Base-by-base conservation (phyloP, 768 basidiomycete species). In the Rhizopogon sp. region DNA sequence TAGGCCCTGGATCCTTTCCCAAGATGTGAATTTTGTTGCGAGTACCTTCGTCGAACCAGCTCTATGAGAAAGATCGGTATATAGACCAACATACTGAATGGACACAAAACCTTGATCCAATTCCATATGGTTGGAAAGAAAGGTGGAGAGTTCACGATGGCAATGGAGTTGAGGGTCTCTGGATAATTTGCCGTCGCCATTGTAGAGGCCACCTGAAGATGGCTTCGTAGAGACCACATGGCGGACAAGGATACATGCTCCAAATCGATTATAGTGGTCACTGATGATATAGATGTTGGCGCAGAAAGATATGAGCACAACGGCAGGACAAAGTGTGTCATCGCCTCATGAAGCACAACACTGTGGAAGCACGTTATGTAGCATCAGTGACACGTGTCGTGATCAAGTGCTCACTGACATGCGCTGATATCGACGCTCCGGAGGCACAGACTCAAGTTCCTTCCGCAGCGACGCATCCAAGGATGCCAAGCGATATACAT, bases 121-220 rank as follows among this genome's bases (percentile, higher is more conserved):
- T 77, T 78, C 90, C 90, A 93, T 9, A 93, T 74, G 2, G 85
- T 88, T 3, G 86, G 81, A 68, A 93, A 93, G 75, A 91, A 93
- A 0, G 82, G 74, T 0, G 92, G 91, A 0, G 89, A 84, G 59
- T 93, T 92, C 52, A 93, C 83, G 52, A 93, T 70, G 10, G 77
- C 84, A 60, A 86, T 80, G 37, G 79, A 76, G 60, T 79, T 73
- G 41, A 91, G 72, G 0, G 88, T 90, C 68, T 93, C 90, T 1
- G 90, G 89, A 65, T 92, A 92, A 61, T 90, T 85, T 7, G 87
- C 87, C 0, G 87, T 88, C 0, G 87, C 88, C 41, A 93, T 76
- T n/a, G 56, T 60, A 41, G 85, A 84, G 0, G 90, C 87, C 63
- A 91, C 84, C 59, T 88, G 85, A 16, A 93, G 79, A 65, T 90